These are phyloP conservation scores for Aspergillus neotritici DNA, from an alignment of 2,329 filamentous ascomycete species.

Conservation along the genomic window DNA sequence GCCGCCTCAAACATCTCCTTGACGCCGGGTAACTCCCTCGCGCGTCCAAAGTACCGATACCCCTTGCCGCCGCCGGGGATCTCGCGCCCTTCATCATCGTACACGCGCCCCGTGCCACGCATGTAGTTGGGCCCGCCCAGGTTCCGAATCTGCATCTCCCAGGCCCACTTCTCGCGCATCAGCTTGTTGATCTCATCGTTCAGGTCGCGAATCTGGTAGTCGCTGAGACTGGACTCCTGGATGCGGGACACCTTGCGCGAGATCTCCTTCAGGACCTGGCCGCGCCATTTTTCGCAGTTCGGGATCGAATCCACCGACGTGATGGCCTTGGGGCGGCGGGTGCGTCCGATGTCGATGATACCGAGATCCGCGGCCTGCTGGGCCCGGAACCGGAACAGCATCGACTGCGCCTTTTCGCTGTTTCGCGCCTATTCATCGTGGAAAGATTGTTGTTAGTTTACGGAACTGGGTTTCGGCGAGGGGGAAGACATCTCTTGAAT, in stretches of 20 bases:
- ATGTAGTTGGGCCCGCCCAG: slow-evolving; percentile 97
- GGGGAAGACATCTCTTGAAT: no score
- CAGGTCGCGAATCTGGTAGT: slow-evolving; percentile 94
- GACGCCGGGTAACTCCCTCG: slow-evolving; percentile 83
- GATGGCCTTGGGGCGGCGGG: slow-evolving; percentile 84
- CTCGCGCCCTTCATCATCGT: slow-evolving; percentile 68
- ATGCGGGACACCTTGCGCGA: slow-evolving; percentile 94
- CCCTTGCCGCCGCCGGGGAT: slow-evolving; percentile 72
- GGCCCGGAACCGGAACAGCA: slow-evolving; percentile 99
- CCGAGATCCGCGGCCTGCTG: slow-evolving; percentile 93
- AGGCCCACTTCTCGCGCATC: slow-evolving; percentile 98
- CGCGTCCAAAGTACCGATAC: slow-evolving; percentile 90
- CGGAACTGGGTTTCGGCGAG: no score
- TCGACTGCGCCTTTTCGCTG: slow-evolving; percentile 97
- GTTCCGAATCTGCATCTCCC: slow-evolving; percentile 94
- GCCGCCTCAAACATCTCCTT: slow-evolving; percentile 92
- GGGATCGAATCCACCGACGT: slow-evolving; percentile 79
- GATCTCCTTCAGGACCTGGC: slow-evolving; percentile 94
- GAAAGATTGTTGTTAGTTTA: slow-evolving; percentile 14
- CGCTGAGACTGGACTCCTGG: slow-evolving; percentile 82
- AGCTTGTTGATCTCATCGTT: slow-evolving; percentile 99
- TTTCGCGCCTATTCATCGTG: slow-evolving; percentile 68
- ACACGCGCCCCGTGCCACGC: slow-evolving; percentile 64
- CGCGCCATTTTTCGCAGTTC: slow-evolving; percentile 93
- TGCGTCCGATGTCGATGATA: slow-evolving; percentile 87